Percentiles rank a stretch among this genome's conserved stretches.
Conservation (phyloP, 257 asterid genomes). For the Solanum chmielewskii region DNA sequence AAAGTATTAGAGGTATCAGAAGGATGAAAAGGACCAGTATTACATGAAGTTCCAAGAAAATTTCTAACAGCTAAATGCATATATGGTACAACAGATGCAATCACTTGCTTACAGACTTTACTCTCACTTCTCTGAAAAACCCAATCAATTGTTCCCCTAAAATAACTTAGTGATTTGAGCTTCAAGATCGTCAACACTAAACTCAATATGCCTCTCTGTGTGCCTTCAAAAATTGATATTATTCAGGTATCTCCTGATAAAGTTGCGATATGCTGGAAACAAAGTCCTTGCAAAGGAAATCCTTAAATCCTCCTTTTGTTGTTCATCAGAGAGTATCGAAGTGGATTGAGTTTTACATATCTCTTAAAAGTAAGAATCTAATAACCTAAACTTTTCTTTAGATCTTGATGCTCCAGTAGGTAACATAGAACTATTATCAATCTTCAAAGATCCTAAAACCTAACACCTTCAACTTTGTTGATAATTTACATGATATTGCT, state of each 20-base stretch:
- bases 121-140: constrained; percentile 48
- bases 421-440: constrained; percentile 35
- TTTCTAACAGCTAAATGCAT: constrained; percentile 10
- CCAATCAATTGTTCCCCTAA: constrained; percentile 22
- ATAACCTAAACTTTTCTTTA: constrained; percentile 61
- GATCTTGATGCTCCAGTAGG: constrained; percentile 49
- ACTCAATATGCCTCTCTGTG: constrained; percentile 57
- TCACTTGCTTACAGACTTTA: not conserved
- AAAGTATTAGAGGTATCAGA: not conserved
- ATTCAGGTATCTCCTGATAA: constrained; percentile 40
- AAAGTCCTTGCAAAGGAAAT: constrained; percentile 37
- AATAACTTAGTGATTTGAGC: constrained; percentile 54
- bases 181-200: constrained; percentile 57
- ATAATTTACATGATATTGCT: constrained; percentile 67
- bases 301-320: constrained; percentile 62
- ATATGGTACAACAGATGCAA: constrained; percentile 19
- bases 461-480: constrained; percentile 85
- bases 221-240: constrained; percentile 40
- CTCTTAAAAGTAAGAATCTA: constrained; percentile 70
- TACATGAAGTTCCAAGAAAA: not conserved
- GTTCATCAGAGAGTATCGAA: constrained; percentile 74
- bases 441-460: constrained; percentile 59
- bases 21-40: not conserved
- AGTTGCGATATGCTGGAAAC: constrained; percentile 50
- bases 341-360: constrained; percentile 48